phyloP scores from a whole-genome alignment of 805 yeast species.

The Zygosaccharomyces bisporus region DNA sequence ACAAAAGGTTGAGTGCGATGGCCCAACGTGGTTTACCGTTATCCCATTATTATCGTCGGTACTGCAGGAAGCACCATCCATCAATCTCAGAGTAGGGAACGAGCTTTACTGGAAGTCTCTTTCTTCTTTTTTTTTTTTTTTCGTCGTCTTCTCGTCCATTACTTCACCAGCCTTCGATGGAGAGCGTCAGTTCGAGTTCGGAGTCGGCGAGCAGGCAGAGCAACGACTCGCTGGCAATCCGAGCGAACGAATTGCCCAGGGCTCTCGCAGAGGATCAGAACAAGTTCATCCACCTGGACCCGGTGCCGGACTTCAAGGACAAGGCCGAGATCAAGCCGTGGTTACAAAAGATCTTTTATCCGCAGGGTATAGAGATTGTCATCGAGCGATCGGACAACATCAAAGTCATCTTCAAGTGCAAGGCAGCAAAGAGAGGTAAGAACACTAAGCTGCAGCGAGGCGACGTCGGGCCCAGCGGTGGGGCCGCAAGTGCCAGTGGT shows the following conservation, averaged over 20 bases:
- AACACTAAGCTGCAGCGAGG: constrained; percentile 17
- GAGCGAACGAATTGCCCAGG: constrained; percentile 12
- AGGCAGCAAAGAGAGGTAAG: constrained; percentile 37
- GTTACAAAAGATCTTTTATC: constrained; percentile 47
- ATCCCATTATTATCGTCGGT: background rate
- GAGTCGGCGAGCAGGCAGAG: background rate
- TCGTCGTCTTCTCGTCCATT: background rate
- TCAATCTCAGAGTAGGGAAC: background rate
- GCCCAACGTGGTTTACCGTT: constrained; percentile 6
- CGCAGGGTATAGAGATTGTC: constrained; percentile 51
- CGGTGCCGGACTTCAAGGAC: constrained; percentile 39
- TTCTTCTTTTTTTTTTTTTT: background rate
- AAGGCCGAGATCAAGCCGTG: constrained; percentile 58
- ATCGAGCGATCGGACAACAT: constrained; percentile 60
- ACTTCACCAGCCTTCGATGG: background rate
- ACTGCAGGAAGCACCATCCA: background rate
- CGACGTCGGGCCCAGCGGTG: constrained; percentile 8
- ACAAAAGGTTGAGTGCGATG: constrained; percentile 4
- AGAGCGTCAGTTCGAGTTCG: constrained; percentile 4
- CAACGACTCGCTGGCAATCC: constrained; percentile 5
- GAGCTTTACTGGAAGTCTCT: background rate
- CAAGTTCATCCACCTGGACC: constrained; percentile 37
- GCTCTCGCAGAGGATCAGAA: constrained; percentile 28
- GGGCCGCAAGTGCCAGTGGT: constrained; percentile 12
- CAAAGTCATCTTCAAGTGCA: constrained; percentile 61